A percentile compares a stretch with the other conserved stretches of the same genome.
Conservation (phyloP, 2,329 filamentous ascomycete species). For the Diaporthe aspalathi region DNA sequence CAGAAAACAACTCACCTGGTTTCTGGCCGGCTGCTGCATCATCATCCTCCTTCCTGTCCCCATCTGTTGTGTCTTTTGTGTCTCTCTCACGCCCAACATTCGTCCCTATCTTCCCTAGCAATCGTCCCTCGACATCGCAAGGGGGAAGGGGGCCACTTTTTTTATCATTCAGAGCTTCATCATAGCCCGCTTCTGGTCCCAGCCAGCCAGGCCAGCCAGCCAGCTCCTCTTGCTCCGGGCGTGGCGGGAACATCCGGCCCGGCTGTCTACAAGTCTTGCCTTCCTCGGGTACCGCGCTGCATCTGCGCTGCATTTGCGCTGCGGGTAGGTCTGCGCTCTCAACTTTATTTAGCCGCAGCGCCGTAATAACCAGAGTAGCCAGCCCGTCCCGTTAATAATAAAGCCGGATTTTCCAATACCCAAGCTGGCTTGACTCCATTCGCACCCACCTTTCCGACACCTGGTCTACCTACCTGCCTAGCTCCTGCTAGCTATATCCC, state of each 20-base stretch:
- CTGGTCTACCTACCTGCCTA: slow-evolving; percentile 16
- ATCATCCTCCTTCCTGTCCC: not conserved
- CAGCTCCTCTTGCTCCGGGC: slow-evolving; percentile 9
- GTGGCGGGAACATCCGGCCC: slow-evolving; percentile 32
- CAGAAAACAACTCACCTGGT: slow-evolving; percentile 11
- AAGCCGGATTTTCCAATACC: slow-evolving; percentile 27
- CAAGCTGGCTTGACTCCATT: slow-evolving; percentile 32
- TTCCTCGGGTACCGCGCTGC: slow-evolving; percentile 25
- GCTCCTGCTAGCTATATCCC: slow-evolving; percentile 30
- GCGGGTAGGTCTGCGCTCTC: not conserved
- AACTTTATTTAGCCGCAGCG: not conserved
- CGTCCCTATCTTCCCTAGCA: slow-evolving; percentile 11
- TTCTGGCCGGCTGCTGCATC: slow-evolving; percentile 6
- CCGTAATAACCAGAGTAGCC: slow-evolving; percentile 17
- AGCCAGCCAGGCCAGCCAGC: too few species aligned
- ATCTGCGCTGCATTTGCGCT: not conserved
- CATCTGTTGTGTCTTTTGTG: too few species aligned
- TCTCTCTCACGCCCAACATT: slow-evolving; percentile 1
- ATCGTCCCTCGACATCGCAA: slow-evolving; percentile 1
- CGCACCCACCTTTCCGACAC: slow-evolving; percentile 33
- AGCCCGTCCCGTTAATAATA: slow-evolving; percentile 29
- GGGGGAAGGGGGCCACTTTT: slow-evolving; percentile 35
- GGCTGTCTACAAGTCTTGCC: slow-evolving; percentile 8
- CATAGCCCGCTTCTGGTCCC: slow-evolving; percentile 16
- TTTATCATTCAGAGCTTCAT: slow-evolving; percentile 23